phyloP scores from a whole-genome alignment of 768 basidiomycete genomes.

The Trametes sanguinea region DNA sequence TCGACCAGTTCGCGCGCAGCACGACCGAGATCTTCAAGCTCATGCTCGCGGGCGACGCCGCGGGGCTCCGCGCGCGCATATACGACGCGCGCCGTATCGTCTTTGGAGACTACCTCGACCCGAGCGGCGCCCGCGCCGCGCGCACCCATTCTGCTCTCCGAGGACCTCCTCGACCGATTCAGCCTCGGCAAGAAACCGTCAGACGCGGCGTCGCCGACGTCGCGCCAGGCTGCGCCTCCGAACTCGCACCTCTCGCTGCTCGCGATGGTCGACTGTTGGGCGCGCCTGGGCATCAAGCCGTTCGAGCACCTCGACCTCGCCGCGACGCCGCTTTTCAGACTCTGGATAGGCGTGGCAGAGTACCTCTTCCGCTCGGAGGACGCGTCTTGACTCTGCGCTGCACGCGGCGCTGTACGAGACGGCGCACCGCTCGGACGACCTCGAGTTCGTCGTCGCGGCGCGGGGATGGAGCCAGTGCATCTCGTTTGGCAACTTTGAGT shows the following conservation, averaged over 20 bases:
- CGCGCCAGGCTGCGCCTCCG: constrained; percentile 35
- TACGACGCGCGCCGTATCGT: constrained; percentile 75
- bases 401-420: constrained; percentile 74
- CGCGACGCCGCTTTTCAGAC: constrained; percentile 92
- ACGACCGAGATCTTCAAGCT: constrained; percentile 92
- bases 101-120: constrained; percentile 50
- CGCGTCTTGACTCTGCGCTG: constrained; percentile 67
- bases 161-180: constrained; percentile 86
- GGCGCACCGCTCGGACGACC: constrained; percentile 83
- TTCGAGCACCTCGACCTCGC: constrained; percentile 91
- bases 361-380: constrained; percentile 80
- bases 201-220: constrained; percentile 5
- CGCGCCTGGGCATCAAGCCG: constrained; percentile 80
- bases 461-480: constrained; percentile 97
- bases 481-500: constrained; percentile 86
- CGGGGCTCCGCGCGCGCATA: constrained; percentile 66
- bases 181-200: constrained; percentile 59
- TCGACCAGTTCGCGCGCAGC: constrained; percentile 86
- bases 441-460: constrained; percentile 92
- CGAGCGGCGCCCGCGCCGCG: constrained; percentile 28
- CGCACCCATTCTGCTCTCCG: constrained; percentile 78
- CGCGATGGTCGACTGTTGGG: constrained; percentile 99
- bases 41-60: constrained; percentile 69
- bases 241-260: constrained; percentile 94
- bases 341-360: constrained; percentile 97